Base-by-base conservation (phyloP, 2,329 filamentous ascomycete species). In the Lasiodiplodia hormozganensis region DNA sequence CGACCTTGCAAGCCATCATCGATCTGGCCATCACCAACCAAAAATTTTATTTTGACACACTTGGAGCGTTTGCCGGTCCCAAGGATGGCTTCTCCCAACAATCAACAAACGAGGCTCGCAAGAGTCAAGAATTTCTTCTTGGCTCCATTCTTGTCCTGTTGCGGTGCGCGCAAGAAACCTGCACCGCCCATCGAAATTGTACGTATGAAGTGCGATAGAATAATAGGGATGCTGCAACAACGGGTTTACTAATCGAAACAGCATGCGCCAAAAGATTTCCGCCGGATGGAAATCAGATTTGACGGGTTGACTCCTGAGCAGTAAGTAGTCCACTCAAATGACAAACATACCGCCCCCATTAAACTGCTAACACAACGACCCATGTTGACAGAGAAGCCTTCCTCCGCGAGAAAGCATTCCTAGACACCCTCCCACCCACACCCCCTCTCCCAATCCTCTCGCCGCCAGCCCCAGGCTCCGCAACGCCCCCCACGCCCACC, bases 381-480 rank as follows among this genome's bases (percentile, higher is more conserved):
- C 14, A 25, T 56, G 28, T 12, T 16, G 11, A n/a, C 68, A 74
- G 73, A 65, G 70, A 74, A 60, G 70, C 70, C 38, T 71, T 74
- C 60, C 74, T 78, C 69, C 75, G 73, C 67, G 73, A 76, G 66
- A 76, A 77, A 71, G 74, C 74, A 34, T 73, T 75, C 49, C 71
- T 70, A 66, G 75, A 78, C 68, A 73, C 72, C 28, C 72, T 73
- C 60, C 74, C 3, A 71, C 71, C 75, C 58, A 67, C 70, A 40
- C 72, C 73, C 2, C 54, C 70, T 69, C 47, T 72, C 25, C 68
- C 74, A n/a, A 72, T 71, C 12, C 71, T 47, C 62, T 68, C 53
- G 2, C 60, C 60, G 16, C 25, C 31, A 5, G 8, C 28, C 14
- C 53, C 53, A 4, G 36, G 36, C 56, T 47, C 25, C 18, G 21